Base-by-base conservation (phyloP, 768 basidiomycete species). In the Mycena maculata region DNA sequence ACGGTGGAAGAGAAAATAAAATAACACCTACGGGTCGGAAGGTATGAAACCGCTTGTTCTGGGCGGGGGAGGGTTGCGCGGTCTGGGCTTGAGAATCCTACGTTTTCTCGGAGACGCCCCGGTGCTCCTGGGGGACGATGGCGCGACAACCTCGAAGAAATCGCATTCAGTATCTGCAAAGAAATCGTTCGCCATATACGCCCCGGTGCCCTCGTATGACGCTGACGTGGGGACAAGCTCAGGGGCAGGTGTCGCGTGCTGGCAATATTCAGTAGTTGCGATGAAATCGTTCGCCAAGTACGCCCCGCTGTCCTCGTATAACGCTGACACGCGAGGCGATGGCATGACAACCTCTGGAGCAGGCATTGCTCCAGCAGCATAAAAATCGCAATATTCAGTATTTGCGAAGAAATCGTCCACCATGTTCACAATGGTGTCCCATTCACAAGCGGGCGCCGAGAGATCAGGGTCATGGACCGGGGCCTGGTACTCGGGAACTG, bases 21-120 rank as follows among this genome's bases (percentile, higher is more conserved):
- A 50, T 16, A 28, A 36, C 28, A 53, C 56, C n/a, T 45, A 66
- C 68, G 64, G 47, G 36, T 70, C 54, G 44, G 67, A 68, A 25
- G 56, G 57, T 10, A 30, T 12, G 20, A 61, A 67, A 11, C 60
- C 60, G 30, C 60, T 67, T 41, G 41, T 2, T 25, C 42, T 55
- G 50, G 30, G 45, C 33, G 13, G 13, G 11, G 53, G 38, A 25
- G 45, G 31, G 13, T 20, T 13, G n/a, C 41, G 55, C 54, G 31
- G n/a, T 44, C 28, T 33, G 9, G 52, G n/a, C 42, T 20, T 67
- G 25, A 13, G 41, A 33, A 31, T 45, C 31, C 27, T 12, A 22
- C 25, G 30, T n/a, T 20, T 4, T 28, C 39, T 31, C 28, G 41
- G 33, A 13, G 33, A 36, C 13, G 13, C 13, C 33, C 13, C 33